Conservation (phyloP, 2,329 filamentous ascomycete genomes). For the Arthrobotrys megalospora region DNA sequence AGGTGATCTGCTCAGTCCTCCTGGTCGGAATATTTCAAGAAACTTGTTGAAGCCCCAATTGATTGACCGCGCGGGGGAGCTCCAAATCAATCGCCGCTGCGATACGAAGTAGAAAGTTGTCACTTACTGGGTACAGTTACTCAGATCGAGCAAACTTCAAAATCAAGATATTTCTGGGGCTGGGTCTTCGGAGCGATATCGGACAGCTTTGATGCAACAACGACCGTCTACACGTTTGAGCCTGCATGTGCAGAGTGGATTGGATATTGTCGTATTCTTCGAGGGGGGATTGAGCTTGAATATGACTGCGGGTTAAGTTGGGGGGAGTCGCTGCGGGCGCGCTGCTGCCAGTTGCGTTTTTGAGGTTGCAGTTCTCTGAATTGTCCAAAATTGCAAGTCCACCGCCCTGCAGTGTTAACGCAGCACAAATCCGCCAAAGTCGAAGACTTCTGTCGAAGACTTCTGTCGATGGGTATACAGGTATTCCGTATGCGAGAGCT, state of each 20-base stretch:
- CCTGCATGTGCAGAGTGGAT: constrained; percentile 10
- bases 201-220: constrained; percentile 24
- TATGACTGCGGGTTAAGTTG: not conserved
- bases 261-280: not conserved
- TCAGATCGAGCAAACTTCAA: not conserved
- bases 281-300: not conserved
- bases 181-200: constrained; percentile 10
- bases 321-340: not conserved
- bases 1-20: constrained; percentile 11
- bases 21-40: not conserved
- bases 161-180: not conserved
- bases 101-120: constrained; percentile 1
- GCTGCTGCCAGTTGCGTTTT: constrained; percentile 7
- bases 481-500: constrained; percentile 18
- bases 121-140: constrained; percentile 4
- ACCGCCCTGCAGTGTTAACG: constrained; percentile 1
- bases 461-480: not conserved
- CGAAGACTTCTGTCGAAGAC: constrained; percentile 2
- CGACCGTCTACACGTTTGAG: not conserved
- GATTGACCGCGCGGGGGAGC: not conserved
- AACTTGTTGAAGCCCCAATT: not conserved
- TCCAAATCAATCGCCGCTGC: constrained; percentile 9
- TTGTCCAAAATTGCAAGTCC: constrained; percentile 10
- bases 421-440: constrained; percentile 10
- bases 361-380: not conserved